phyloP scores from a whole-genome alignment of 257 asterid genomes.

The Salvia rosmarinus region DNA sequence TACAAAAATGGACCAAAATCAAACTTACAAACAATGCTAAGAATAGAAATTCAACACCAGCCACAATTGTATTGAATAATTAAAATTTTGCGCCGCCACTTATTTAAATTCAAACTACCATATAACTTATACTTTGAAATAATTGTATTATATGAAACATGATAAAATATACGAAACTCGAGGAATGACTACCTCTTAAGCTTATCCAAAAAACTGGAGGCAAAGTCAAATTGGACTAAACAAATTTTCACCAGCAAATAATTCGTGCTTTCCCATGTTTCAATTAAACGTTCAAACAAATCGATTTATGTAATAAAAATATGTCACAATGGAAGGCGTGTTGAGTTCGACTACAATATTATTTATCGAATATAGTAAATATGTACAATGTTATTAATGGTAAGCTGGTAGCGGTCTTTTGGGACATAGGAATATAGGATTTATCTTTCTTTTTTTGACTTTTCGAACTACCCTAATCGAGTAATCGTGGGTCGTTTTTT shows the following conservation, averaged over 20 bases:
- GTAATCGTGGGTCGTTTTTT: not conserved
- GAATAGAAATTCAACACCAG: not conserved
- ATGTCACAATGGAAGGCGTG: slow-evolving; percentile 28
- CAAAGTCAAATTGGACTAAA: slow-evolving; percentile 30
- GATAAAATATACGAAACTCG: slow-evolving; percentile 17
- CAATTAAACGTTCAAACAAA: slow-evolving; percentile 8
- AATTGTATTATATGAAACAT: not conserved
- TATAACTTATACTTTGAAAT: slow-evolving; percentile 14
- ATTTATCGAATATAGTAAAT: slow-evolving; percentile 4
- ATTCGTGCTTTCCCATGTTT: slow-evolving; percentile 25
- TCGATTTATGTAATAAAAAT: not conserved
- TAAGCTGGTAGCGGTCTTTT: slow-evolving; percentile 25
- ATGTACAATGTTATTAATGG: not conserved
- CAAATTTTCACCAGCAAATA: slow-evolving; percentile 14
- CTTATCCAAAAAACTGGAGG: slow-evolving; percentile 32
- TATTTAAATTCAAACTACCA: not conserved
- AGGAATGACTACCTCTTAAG: slow-evolving; percentile 18
- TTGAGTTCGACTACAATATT: slow-evolving; percentile 13
- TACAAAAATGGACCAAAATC: not conserved
- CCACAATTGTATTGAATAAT: not conserved
- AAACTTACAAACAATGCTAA: not conserved
- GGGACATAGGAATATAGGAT: slow-evolving; percentile 25
- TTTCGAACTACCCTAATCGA: not conserved
- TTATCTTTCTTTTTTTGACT: slow-evolving; percentile 30
- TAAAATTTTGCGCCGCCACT: not conserved